Conservation (phyloP, 2,329 filamentous ascomycete species). For the Parastagonospora avenae region DNA sequence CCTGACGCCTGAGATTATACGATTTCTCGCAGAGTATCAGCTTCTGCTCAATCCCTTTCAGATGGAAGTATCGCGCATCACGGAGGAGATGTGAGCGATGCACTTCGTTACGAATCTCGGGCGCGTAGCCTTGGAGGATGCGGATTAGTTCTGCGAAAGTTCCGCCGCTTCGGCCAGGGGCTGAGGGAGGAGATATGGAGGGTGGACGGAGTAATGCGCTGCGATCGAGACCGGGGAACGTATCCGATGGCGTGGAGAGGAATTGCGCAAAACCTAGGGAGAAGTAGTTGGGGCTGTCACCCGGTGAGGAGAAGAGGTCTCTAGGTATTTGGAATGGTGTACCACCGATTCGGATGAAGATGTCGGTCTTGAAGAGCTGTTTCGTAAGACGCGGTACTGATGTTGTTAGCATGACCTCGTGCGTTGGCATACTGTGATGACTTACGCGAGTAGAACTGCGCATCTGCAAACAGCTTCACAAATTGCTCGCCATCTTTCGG, state of each 20-base stretch:
- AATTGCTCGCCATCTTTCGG: conserved; percentile 85
- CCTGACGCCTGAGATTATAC: conserved; percentile 72
- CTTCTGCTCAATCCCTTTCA: conserved; percentile 88
- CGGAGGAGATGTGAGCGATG: conserved; percentile 79
- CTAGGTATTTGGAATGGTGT: conserved; percentile 88
- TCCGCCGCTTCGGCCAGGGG: conserved; percentile 81
- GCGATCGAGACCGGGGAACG: conserved; percentile 84
- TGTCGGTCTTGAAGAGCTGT: conserved; percentile 87
- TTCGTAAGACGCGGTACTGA: conserved; percentile 85
- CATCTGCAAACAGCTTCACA: conserved; percentile 90
- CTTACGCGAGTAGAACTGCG: conserved; percentile 88
- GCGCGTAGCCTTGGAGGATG: conserved; percentile 80
- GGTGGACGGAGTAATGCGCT: conserved; percentile 82
- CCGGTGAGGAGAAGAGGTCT: conserved; percentile 81
- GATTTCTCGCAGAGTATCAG: conserved; percentile 77
- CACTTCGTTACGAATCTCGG: conserved; percentile 74
- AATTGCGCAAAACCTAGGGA: conserved; percentile 87
- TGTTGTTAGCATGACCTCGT: conserved; percentile 13
- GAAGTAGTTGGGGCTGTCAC: conserved; percentile 96
- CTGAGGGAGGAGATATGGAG: conserved; percentile 79
- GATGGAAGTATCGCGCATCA: conserved; percentile 91
- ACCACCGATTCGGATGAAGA: conserved; percentile 89
- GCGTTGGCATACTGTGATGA: conserved; percentile 9
- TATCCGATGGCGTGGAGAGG: conserved; percentile 77
- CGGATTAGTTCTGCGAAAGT: conserved; percentile 83